Percentiles rank a stretch among this genome's conserved stretches.
These are phyloP conservation scores for Anastatica hierochuntica DNA, from an alignment of 345 rosid genomes.

Conservation along the genomic window DNA sequence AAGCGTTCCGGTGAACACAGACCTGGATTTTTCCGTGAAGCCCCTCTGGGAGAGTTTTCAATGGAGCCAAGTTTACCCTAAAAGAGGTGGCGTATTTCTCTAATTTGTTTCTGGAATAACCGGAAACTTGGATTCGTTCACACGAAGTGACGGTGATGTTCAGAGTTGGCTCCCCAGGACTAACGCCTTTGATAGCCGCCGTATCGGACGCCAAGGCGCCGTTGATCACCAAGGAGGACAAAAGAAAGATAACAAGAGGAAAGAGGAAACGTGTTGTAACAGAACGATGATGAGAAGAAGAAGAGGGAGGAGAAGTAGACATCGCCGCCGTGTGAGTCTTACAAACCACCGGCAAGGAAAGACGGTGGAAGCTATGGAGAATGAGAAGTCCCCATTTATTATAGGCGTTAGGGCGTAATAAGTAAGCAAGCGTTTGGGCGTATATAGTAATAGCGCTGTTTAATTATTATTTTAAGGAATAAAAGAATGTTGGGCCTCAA, in stretches of 20 bases:
- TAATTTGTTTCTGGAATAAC: conserved; percentile 49
- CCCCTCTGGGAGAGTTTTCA: conserved; percentile 40
- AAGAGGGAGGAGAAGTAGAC: no score
- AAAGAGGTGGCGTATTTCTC: conserved; percentile 54
- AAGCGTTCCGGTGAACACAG: conserved; percentile 76
- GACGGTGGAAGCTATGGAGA: no score
- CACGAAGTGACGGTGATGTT: conserved; percentile 48
- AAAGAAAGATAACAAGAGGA: background rate
- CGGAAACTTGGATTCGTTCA: conserved; percentile 68
- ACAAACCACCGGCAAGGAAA: no score
- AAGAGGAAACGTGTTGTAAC: no score
- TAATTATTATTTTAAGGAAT: background rate
- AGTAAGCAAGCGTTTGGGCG: no score
- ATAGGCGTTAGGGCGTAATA: no score
- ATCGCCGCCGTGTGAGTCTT: no score
- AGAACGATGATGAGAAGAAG: no score
- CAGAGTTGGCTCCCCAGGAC: conserved; percentile 38
- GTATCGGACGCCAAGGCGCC: no score
- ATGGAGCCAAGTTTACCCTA: conserved; percentile 48
- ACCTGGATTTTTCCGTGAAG: conserved; percentile 53
- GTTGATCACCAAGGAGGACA: background rate
- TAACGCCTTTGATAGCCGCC: conserved; percentile 21
- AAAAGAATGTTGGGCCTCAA: background rate
- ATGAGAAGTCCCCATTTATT: no score
- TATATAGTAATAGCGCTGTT: no score